These are phyloP conservation scores for Hypocreales sp. DNA, from an alignment of 2,329 filamentous ascomycete species.

Conservation along the genomic window DNA sequence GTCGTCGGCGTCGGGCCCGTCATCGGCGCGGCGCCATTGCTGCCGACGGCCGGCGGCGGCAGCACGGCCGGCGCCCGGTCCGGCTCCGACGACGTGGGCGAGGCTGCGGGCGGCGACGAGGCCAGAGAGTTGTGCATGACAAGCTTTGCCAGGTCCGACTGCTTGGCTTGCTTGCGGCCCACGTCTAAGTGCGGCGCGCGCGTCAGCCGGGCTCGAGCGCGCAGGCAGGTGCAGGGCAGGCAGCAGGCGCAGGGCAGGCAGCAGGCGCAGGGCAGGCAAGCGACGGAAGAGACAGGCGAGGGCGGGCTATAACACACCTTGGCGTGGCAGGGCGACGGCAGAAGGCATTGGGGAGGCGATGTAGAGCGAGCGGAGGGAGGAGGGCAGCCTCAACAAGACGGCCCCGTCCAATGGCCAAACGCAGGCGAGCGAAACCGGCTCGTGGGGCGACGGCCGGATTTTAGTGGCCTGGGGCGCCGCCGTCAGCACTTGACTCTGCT, in stretches of 20 bases:
- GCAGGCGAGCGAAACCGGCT: too few relatives aligned
- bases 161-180: slow-evolving; percentile 21
- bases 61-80: slow-evolving; percentile 17
- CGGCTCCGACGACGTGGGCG: slow-evolving; percentile 13
- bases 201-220: slow-evolving; percentile 3
- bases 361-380: too few relatives aligned
- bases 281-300: slow-evolving; percentile 1
- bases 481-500: too few relatives aligned
- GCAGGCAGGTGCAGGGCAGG: slow-evolving; percentile 1
- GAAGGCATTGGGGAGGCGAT: slow-evolving; percentile 7
- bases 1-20: too few relatives aligned
- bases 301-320: slow-evolving; percentile 7
- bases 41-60: slow-evolving; percentile 16
- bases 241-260: background rate
- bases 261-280: background rate
- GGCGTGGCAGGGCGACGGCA: slow-evolving; percentile 6
- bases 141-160: slow-evolving; percentile 26
- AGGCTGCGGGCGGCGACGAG: slow-evolving; percentile 11
- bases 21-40: too few relatives aligned
- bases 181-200: slow-evolving; percentile 9
- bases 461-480: too few relatives aligned
- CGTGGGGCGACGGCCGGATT: too few relatives aligned
- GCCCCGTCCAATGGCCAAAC: too few relatives aligned
- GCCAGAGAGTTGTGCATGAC: slow-evolving; percentile 28
- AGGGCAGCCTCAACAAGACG: too few relatives aligned